Conservation (phyloP, 139 green algal species). For the Eudorina sp. region DNA sequence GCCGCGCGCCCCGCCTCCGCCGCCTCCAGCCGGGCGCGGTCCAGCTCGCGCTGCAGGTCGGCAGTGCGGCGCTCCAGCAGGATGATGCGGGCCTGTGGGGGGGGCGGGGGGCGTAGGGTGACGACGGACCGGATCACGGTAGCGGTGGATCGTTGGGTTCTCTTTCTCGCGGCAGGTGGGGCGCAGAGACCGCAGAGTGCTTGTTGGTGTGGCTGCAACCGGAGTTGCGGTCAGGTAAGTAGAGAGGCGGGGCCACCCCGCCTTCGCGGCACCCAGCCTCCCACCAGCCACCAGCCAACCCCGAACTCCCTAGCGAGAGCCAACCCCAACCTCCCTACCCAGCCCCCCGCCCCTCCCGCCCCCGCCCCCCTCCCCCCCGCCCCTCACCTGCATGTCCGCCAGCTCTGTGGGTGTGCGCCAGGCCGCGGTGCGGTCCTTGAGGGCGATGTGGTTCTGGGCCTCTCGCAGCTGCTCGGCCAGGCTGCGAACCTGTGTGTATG, state of each 20-base stretch:
- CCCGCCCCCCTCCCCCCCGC: too few species aligned
- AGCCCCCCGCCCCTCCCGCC: too few species aligned
- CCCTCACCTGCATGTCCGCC: conserved; percentile 51
- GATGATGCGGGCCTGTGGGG: conserved; percentile 34
- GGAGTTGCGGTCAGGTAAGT: too few species aligned
- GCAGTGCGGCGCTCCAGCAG: conserved; percentile 51
- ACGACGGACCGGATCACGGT: neutral
- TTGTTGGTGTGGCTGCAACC: too few species aligned
- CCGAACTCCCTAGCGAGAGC: too few species aligned
- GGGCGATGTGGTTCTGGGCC: conserved; percentile 72
- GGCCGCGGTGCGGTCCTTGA: conserved; percentile 58
- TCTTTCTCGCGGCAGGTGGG: too few species aligned
- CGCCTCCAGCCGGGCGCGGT: conserved; percentile 47
- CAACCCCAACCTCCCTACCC: too few species aligned
- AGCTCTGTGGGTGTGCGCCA: conserved; percentile 50
- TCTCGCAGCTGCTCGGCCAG: conserved; percentile 73
- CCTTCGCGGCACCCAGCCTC: too few species aligned
- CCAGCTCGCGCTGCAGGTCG: conserved; percentile 62
- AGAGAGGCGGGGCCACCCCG: too few species aligned
- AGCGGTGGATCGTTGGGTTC: neutral
- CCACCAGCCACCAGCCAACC: too few species aligned
- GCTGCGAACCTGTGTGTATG: conserved; percentile 51
- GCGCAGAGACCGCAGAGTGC: too few species aligned
- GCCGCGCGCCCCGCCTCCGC: conserved; percentile 53
- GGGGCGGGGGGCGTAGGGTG: too few species aligned